Evolutionary conservation across 179 eudicot genomes (phyloP), one percentile per base, ranked within the genome.

Genomic region (Patellifolia procumbens): DNA sequence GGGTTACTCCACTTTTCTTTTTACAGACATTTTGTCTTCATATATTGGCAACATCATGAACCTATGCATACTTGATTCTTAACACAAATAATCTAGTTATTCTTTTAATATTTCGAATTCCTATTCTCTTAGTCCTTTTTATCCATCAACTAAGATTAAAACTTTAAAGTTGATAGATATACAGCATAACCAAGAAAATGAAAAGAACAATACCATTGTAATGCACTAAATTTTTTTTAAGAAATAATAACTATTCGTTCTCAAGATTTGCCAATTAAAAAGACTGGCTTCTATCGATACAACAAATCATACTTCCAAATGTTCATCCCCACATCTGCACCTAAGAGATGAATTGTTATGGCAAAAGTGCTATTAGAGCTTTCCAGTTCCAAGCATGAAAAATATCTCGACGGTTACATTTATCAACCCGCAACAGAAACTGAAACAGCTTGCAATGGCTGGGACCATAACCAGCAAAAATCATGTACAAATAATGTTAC

Each of bases 401-500:
- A 19, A 31, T 35, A 31, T 72, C 66, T 55, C 22, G 35, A 29
- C 5, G 35, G 12, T 35, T 29, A 26, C 59, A 45, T 52, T 78
- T 17, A 28, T 32, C 31, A 58, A 43, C 28, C 42, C 61, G 56
- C 68, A 29, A 13, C 43, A 73, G 48, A 55, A 64, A 52, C 46
- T 16, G 15, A 12, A 51, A 64, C 22, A 49, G 60, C 28, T 31
- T 34, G 28, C 45, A 20, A 43, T 45, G 64, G 65, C 66, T 78
- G 34, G 65, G 62, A 32, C 51, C 74, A 37, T 56, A 31, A 42
- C 35, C 56, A 42, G 65, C 42, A 67, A 37, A 55, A 26, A 16
- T 55, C 56, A 79, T 65, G 68, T 60, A 73, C 78, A 74, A 69
- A 66, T 46, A 74, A 45, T 73, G 74, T 67, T 45, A 46, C 35